These are phyloP conservation scores for Pycnococcus provasolii DNA, from an alignment of 139 green algal genomes.

Conservation along the genomic window DNA sequence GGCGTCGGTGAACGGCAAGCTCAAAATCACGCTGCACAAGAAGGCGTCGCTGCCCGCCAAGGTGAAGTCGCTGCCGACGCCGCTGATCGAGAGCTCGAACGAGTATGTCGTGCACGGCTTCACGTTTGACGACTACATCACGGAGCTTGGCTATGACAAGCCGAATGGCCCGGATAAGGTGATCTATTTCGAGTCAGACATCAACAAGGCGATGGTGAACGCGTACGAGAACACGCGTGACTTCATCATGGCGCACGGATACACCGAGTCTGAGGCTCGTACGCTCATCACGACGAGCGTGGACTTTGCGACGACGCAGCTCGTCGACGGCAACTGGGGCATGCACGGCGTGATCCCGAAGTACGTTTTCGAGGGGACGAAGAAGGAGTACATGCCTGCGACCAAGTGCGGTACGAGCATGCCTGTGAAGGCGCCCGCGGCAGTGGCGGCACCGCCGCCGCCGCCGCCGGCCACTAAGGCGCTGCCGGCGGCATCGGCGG, in stretches of 20 bases:
- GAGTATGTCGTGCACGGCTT: constrained; percentile 46
- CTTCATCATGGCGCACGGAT: constrained; percentile 40
- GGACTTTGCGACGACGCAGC: constrained; percentile 46
- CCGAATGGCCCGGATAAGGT: constrained; percentile 12
- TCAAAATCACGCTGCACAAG: constrained; percentile 56
- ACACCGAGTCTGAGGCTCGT: constrained; percentile 48
- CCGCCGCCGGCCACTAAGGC: no score
- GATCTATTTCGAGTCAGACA: constrained; percentile 19
- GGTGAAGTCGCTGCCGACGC: constrained; percentile 32
- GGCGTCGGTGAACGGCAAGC: constrained; percentile 48
- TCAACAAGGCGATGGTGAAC: constrained; percentile 32
- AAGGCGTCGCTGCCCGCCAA: background rate
- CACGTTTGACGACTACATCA: constrained; percentile 43
- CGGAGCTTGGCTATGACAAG: constrained; percentile 32
- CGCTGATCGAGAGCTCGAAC: constrained; percentile 40
- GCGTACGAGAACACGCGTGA: constrained; percentile 41
- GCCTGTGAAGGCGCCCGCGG: background rate
- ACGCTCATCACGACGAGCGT: constrained; percentile 41
- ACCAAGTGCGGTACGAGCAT: constrained; percentile 3
- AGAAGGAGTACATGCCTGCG: constrained; percentile 17
- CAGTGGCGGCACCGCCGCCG: no score
- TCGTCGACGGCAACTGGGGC: constrained; percentile 50
- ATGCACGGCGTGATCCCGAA: constrained; percentile 42
- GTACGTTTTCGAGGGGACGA: constrained; percentile 28
- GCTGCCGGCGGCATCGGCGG: no score